Percentiles rank a stretch among this genome's conserved stretches.
These are phyloP conservation scores for Pneumocystis wakefieldiae DNA, from an alignment of 1,139 yeast genomes.

Conservation along the genomic window DNA sequence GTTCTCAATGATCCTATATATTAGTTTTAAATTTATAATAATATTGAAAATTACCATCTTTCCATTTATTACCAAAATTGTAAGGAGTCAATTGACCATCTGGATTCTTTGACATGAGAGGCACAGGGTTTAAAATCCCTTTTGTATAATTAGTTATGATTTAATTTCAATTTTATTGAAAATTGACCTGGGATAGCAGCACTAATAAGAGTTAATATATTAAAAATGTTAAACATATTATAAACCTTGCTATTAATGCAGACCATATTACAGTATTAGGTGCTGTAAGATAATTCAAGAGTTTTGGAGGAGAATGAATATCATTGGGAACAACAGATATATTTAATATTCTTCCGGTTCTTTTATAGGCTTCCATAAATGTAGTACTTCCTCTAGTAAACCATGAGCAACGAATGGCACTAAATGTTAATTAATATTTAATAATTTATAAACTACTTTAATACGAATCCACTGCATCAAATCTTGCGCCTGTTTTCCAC, in stretches of 20 bases:
- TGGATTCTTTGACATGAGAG: conserved; percentile 53
- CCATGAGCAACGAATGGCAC: conserved; percentile 47
- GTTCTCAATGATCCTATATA: conserved; percentile 29
- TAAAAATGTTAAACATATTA: not conserved
- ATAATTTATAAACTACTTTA: not conserved
- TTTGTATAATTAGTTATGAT: conserved; percentile 38
- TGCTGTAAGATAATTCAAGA: conserved; percentile 62
- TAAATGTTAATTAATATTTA: not conserved
- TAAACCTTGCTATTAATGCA: conserved; percentile 58
- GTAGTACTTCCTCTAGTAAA: conserved; percentile 62
- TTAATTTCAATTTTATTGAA: not conserved
- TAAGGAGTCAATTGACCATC: conserved; percentile 42
- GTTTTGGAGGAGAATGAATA: conserved; percentile 66
- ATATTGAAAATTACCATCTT: conserved; percentile 43
- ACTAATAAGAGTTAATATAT: not conserved
- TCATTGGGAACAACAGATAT: conserved; percentile 71
- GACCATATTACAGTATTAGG: conserved; percentile 80
- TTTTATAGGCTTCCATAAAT: conserved; percentile 50
- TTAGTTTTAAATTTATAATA: not conserved
- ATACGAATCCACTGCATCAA: conserved; percentile 54
- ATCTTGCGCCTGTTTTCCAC: conserved; percentile 65
- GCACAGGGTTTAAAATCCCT: conserved; percentile 70
- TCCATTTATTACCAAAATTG: conserved; percentile 61
- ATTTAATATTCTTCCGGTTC: conserved; percentile 57
- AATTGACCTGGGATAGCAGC: not conserved